phyloP scores from a whole-genome alignment of 305 asterid species.

The Solanum chacoense region DNA sequence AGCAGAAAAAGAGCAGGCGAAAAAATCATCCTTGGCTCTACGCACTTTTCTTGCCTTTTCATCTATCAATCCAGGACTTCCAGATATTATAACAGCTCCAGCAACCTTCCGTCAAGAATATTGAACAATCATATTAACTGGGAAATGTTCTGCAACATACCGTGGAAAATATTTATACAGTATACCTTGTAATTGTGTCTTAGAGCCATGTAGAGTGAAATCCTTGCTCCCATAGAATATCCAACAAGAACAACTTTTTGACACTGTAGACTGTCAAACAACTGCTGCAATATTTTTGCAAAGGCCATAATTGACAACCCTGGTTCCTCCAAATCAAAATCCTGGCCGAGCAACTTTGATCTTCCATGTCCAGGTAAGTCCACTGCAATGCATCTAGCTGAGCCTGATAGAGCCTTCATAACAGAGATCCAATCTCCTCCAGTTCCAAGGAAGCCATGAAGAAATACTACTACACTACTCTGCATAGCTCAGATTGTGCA shows the following conservation, averaged over 20 bases:
- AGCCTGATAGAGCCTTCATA: constrained; percentile 75
- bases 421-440: constrained; percentile 77
- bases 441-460: constrained; percentile 92
- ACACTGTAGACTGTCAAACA: constrained; percentile 34
- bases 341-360: constrained; percentile 32
- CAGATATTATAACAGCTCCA: constrained; percentile 78
- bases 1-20: constrained; percentile 58
- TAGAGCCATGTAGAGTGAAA: constrained; percentile 65
- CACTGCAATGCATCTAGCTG: constrained; percentile 66
- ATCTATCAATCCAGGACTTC: constrained; percentile 82
- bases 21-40: constrained; percentile 70
- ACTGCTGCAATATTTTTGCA: constrained; percentile 43
- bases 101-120: constrained; percentile 34
- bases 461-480: constrained; percentile 61
- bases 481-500: constrained; percentile 18
- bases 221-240: constrained; percentile 96
- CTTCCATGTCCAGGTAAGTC: constrained; percentile 97
- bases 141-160: background rate
- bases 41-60: constrained; percentile 49
- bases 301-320: constrained; percentile 53
- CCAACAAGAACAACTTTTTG: constrained; percentile 72
- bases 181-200: constrained; percentile 57
- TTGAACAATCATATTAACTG: background rate
- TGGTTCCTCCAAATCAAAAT: constrained; percentile 23
- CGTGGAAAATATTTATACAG: background rate